A percentile compares a stretch with the other conserved stretches of the same genome.
phyloP scores from a whole-genome alignment of 2,329 filamentous ascomycete species.

The Monosporascus sp. region DNA sequence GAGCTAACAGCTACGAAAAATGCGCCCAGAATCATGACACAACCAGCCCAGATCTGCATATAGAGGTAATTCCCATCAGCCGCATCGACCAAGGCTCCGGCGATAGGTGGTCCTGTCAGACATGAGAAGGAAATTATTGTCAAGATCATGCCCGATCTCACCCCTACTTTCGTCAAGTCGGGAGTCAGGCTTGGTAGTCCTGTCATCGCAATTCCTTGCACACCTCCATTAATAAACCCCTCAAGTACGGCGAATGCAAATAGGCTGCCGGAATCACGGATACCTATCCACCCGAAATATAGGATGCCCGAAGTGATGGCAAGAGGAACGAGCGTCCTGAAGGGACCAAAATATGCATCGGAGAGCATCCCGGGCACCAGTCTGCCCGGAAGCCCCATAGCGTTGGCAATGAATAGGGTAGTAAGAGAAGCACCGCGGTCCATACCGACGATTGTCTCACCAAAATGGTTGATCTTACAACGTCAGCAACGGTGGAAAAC shows the following conservation, averaged over 20 bases:
- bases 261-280: conserved; percentile 20
- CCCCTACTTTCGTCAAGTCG: conserved; percentile 45
- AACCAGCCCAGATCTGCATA: conserved; percentile 31
- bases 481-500: background rate
- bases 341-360: conserved; percentile 36
- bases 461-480: conserved; percentile 11
- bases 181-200: conserved; percentile 27
- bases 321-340: conserved; percentile 42
- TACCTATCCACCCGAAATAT: conserved; percentile 42
- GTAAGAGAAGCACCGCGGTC: conserved; percentile 30
- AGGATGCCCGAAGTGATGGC: conserved; percentile 23
- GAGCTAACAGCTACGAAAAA: conserved; percentile 8
- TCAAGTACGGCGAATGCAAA: conserved; percentile 14
- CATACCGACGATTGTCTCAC: conserved; percentile 11
- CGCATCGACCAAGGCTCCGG: conserved; percentile 41
- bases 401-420: conserved; percentile 47
- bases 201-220: conserved; percentile 15
- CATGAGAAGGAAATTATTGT: conserved; percentile 43
- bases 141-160: conserved; percentile 48
- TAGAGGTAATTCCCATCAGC: conserved; percentile 39
- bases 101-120: conserved; percentile 47
- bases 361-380: conserved; percentile 41
- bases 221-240: conserved; percentile 15
- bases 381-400: conserved; percentile 41
- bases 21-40: conserved; percentile 11